phyloP scores from a whole-genome alignment of 2,329 filamentous ascomycete species.

The Aspergillus arachidicola region DNA sequence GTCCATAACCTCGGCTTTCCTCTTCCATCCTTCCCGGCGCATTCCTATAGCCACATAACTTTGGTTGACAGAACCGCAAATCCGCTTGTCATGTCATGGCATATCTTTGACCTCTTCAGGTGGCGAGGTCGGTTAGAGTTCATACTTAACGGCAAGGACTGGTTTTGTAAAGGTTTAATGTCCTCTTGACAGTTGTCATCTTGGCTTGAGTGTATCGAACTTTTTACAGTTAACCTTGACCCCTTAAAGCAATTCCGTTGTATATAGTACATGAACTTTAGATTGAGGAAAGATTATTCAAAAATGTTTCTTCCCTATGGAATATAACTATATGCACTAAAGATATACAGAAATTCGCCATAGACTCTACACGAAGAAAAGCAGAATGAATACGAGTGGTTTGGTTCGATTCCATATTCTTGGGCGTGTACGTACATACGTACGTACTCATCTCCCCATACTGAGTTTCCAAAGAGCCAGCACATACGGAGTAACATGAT shows the following conservation, averaged over 20 bases:
- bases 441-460: neutral
- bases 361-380: neutral
- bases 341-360: neutral
- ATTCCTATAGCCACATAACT: neutral
- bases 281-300: neutral
- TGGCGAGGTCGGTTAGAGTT: neutral
- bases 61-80: neutral
- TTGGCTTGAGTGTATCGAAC: neutral
- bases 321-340: neutral
- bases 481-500: neutral
- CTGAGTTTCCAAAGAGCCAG: neutral
- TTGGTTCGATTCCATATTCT: neutral
- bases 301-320: no score
- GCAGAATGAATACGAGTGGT: neutral
- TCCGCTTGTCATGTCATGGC: neutral
- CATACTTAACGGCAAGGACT: neutral
- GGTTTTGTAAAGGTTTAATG: neutral
- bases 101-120: neutral
- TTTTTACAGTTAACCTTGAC: neutral
- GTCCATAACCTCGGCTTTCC: slow-evolving; percentile 18
- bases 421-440: neutral
- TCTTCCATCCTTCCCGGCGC: slow-evolving; percentile 19
- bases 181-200: neutral
- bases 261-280: neutral
- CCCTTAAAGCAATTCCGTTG: neutral